Evolutionary conservation across 176 grass and related monocot species (phyloP), one percentile per base, ranked within the genome.

Genomic region (Oryza glaberrima): DNA sequence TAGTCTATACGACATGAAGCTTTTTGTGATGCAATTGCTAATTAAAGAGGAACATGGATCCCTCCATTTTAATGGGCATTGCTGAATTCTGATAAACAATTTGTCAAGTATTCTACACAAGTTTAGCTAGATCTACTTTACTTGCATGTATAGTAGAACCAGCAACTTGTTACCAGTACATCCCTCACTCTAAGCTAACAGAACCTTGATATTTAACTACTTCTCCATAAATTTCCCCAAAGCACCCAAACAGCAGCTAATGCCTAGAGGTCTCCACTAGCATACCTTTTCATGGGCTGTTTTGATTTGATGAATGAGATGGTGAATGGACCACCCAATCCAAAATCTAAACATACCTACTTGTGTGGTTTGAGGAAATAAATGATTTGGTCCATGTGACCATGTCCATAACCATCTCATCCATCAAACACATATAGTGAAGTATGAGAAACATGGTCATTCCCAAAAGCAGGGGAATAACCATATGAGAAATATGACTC

Each of bases 41-140:
- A 90, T 45, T 15, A 61, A 79, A 79, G n/a, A 65, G 2, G 32
- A 78, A 51, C 74, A 86, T 69, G 38, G 11, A 74, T 65, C 69
- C 23, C 11, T 90, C 69, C 40, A 86, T 17, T 67, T 44, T 15
- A 17, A 41, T 15, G 22, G 40, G 63, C 49, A 56, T 56, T 20
- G 45, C 36, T 66, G 7, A 75, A 3, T 79, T 43, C n/a, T 43
- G 46, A 30, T 61, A 44, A 64, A 14, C 12, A 58, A 19, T 66
- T 76, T 70, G 17, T 15, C 34, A 4, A 35, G 65, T 69, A 78
- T 4, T 60, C 22, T 71, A 52, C 67, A 20, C 67, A 20, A 56
- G 25, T 61, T 78, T 48, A 70, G 45, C 41, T 77, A 67, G 11
- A 81, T 22, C 25, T 75, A 70, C 20, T 75, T 80, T 56, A 74